Conservation (phyloP, 2,329 filamentous ascomycete species). For the Myrmaecium sp. region DNA sequence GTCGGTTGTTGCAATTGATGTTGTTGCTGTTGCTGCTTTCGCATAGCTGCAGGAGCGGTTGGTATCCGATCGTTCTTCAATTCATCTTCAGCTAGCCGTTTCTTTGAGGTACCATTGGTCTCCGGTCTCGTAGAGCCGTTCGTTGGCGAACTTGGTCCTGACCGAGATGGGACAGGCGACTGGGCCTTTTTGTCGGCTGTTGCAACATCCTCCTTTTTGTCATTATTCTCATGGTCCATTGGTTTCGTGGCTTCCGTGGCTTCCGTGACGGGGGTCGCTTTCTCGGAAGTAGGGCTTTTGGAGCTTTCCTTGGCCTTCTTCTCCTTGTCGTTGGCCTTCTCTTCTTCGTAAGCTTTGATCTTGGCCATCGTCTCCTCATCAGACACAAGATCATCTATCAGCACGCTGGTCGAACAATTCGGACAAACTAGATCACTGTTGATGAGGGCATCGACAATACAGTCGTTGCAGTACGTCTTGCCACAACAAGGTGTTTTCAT, state of each 20-base stretch:
- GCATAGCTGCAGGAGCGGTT: slow-evolving; percentile 29
- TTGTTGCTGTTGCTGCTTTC: slow-evolving; percentile 18
- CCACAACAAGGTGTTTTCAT: slow-evolving; percentile 98
- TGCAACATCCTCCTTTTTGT: slow-evolving; percentile 4
- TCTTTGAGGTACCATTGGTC: slow-evolving; percentile 38
- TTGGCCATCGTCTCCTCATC: slow-evolving; percentile 66
- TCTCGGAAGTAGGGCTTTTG: slow-evolving; percentile 23
- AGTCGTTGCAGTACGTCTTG: slow-evolving; percentile 98
- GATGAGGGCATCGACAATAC: slow-evolving; percentile 97
- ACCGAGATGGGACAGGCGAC: too few species aligned
- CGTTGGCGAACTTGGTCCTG: background rate
- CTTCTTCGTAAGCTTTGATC: slow-evolving; percentile 56
- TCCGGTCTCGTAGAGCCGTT: slow-evolving; percentile 1
- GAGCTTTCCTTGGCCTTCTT: slow-evolving; percentile 23
- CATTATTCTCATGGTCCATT: slow-evolving; percentile 6
- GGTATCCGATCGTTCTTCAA: slow-evolving; percentile 27
- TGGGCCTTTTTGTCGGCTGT: background rate
- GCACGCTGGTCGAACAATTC: slow-evolving; percentile 71
- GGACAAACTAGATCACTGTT: slow-evolving; percentile 97
- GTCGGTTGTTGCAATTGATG: slow-evolving; percentile 11
- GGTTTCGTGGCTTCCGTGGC: slow-evolving; percentile 11
- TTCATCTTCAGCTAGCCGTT: slow-evolving; percentile 65
- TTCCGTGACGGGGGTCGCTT: slow-evolving; percentile 13
- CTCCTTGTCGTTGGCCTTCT: slow-evolving; percentile 27
- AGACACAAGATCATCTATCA: slow-evolving; percentile 75